Percentiles rank a stretch among this genome's conserved stretches.
Conservation (phyloP, 1,284 basidiomycete species). For the Boletus hoseneyae region DNA sequence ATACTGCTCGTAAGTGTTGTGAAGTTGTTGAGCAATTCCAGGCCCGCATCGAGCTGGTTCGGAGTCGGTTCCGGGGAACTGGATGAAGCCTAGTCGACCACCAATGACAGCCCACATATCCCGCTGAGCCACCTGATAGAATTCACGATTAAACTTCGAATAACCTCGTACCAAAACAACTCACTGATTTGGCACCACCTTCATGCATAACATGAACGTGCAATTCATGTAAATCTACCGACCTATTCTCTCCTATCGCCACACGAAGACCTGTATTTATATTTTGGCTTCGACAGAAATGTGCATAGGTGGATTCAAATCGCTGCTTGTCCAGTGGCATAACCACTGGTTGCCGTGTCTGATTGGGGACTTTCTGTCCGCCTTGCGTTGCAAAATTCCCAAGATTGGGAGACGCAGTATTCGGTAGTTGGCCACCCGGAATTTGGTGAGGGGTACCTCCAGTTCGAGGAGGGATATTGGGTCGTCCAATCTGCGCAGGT, state of each 20-base stretch:
- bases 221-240: constrained; percentile 54
- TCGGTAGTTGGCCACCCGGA: constrained; percentile 21
- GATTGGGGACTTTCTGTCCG: constrained; percentile 26
- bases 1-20: constrained; percentile 57
- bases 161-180: constrained; percentile 16
- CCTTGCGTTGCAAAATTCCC: constrained; percentile 23
- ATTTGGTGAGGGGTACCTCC: constrained; percentile 34
- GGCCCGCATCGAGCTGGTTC: constrained; percentile 60
- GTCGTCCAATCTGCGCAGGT: constrained; percentile 25
- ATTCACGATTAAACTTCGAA: constrained; percentile 3
- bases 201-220: constrained; percentile 56
- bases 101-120: constrained; percentile 66
- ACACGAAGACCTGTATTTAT: constrained; percentile 41
- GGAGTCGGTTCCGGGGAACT: constrained; percentile 52
- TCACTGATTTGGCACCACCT: constrained; percentile 50
- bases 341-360: constrained; percentile 17
- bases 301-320: constrained; percentile 49
- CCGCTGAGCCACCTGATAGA: constrained; percentile 48
- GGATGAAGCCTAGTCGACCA: constrained; percentile 57
- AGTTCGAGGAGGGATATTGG: constrained; percentile 21
- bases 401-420: constrained; percentile 24
- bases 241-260: constrained; percentile 46
- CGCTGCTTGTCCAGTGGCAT: constrained; percentile 45
- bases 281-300: constrained; percentile 42
- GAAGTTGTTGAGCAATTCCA: constrained; percentile 54